Percentiles rank a stretch among this genome's conserved stretches.
Evolutionary conservation across 345 rosid genomes (phyloP).

Genomic region (Euphorbia pulcherrima): DNA sequence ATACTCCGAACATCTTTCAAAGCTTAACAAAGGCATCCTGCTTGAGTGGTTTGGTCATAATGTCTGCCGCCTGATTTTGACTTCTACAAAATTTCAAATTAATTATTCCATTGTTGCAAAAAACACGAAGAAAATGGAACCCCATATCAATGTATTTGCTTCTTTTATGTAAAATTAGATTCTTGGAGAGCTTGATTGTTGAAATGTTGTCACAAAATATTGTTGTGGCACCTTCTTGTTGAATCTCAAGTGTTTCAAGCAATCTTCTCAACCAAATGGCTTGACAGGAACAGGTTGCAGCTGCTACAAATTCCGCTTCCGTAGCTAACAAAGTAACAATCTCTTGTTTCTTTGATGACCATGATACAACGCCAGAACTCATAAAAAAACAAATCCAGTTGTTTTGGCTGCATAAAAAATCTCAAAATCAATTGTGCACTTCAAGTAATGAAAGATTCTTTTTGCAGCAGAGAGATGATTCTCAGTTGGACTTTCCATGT

Average conservation of each 20-base stretch:
- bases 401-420: too few relatives aligned
- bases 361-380: too few relatives aligned
- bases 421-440: too few relatives aligned
- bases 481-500: too few relatives aligned
- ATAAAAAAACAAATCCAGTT: too few relatives aligned
- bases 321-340: background rate
- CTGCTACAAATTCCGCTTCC: background rate
- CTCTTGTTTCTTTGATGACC: too few relatives aligned
- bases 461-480: too few relatives aligned
- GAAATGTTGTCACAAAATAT: background rate
- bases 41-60: background rate
- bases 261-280: background rate
- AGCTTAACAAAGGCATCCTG: background rate
- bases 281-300: background rate
- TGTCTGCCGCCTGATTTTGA: background rate
- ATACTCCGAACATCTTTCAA: too few relatives aligned
- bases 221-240: background rate
- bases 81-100: background rate
- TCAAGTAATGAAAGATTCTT: too few relatives aligned
- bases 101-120: background rate
- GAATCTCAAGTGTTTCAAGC: background rate
- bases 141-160: background rate
- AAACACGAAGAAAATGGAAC: conserved; percentile 2
- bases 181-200: background rate
- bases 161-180: background rate